Base-by-base conservation (phyloP, 345 rosid species). In the Passiflora organensis region DNA sequence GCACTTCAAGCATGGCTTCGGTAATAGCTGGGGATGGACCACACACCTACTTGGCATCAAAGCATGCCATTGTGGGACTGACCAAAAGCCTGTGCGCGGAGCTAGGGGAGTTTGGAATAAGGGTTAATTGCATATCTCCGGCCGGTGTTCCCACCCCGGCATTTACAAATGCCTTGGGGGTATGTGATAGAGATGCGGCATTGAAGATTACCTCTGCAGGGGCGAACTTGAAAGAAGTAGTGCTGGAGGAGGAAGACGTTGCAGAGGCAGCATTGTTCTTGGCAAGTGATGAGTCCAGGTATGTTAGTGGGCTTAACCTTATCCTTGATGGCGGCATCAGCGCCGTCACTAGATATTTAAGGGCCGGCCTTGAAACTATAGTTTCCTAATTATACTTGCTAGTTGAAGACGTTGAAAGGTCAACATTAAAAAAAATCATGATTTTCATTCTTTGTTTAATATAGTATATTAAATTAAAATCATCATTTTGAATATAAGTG, bases 91-190 rank as follows among this genome's bases (percentile, higher is more conserved):
- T 63, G 48, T 41, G 48, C 0, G 19, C 25, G 1, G 67, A 63
- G 21, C 11, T 54, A 18, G 67, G 60, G 12, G 9, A 38, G 43
- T 14, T 13, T 18, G 60, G 55, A 4, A 63, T 63, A 0, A 38
- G 59, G 25, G 67, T 54, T 28, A 47, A 53, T 14, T 55, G 54
- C 20, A 55, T 55, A 5, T 63, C 60, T 0, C 54, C 60, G 4
- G 10, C 11, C 5, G 10, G 13, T 10, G 6, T 48, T 10, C 48
- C 60, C 0, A 52, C 60, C n/a, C 20, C 25, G 6, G 5, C 36
- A 37, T 2, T 4, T 4, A 15, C 5, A 5, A 19, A 6, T 0
- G 38, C 5, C n/a, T 11, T 11, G 39, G 45, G 46, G 16, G 44
- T 11, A 1, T 1, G 36, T 12, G 38, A 38, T 16, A 43, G 28